Base-by-base conservation (phyloP, 139 green algal genomes). In the Coelastrella sp. region DNA sequence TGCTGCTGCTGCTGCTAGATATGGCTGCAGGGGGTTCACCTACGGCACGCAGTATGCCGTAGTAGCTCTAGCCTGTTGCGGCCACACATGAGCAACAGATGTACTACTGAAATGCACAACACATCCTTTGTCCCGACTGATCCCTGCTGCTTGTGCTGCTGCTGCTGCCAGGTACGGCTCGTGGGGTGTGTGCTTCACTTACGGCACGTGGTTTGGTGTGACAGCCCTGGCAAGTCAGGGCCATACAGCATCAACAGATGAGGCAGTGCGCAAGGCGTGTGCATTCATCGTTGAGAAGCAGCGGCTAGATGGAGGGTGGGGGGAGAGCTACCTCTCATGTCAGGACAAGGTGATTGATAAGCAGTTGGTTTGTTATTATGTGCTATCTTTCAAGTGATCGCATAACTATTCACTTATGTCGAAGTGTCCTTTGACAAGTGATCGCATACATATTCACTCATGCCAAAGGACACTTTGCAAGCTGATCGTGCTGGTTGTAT, bases 161-260 rank as follows among this genome's bases (percentile, higher is more conserved):
- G 71, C 71, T 77, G 74, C 23, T 58, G 7, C 20, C 82, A 94
- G 93, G 98, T 99, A 99, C 87, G 98, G 98, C 59, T 97, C 93
- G 77, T 99, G 98, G 98, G 98, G 94, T 32, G 97, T 99, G 74
- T 99, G 98, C 94, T 99, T 99, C 97, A 99, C 98, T 6, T 99
- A 99, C 90, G 98, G 84, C 32, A 97, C 95, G 89, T 99, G 98
- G 98, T 99, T 99, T 93, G 98, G 98, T 7, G 81, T 94, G 16
- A 91, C 94, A 3, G 98, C 95, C 10, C 95, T 99, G 73, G 90
- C 93, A 17, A 95, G 96, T 0, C 90, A 96, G 5, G 97, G 97
- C 14, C 85, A 96, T 22, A 96, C 58, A 20, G 95, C 93, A 84
- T 83, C 92, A 32, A 95, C 85, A 75, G 96, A 95, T 87, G 73